Percentiles rank a stretch among this genome's conserved stretches.
These are phyloP conservation scores for Stromatinia cepivora DNA, from an alignment of 2,329 filamentous ascomycete species.

Conservation along the genomic window DNA sequence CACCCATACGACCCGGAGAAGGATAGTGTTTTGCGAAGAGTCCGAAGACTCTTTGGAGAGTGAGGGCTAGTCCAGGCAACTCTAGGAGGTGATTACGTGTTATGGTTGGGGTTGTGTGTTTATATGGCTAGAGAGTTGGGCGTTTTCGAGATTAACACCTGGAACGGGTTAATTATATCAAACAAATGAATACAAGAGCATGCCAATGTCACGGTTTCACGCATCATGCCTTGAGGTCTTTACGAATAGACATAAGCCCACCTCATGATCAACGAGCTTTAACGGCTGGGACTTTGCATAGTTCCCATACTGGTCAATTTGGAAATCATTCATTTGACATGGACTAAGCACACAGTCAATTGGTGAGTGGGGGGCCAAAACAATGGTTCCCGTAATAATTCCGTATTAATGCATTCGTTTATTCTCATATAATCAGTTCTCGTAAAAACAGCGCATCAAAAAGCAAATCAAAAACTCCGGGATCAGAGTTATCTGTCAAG, in stretches of 20 bases:
- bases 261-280: not conserved
- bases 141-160: conserved; percentile 22
- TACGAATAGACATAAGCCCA: not conserved
- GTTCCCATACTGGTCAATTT: not conserved
- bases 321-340: not conserved
- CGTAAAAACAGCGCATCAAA: not conserved
- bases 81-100: conserved; percentile 5
- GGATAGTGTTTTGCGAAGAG: conserved; percentile 91
- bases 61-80: conserved; percentile 45
- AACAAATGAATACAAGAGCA: conserved; percentile 28
- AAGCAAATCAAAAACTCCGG: conserved; percentile 28
- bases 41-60: conserved; percentile 71
- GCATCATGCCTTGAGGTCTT: not conserved
- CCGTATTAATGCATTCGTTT: conserved; percentile 16
- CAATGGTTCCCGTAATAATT: not conserved
- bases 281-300: not conserved
- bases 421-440: conserved; percentile 8
- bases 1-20: conserved; percentile 99
- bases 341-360: not conserved
- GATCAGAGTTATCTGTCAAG: conserved; percentile 30
- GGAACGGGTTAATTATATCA: conserved; percentile 18
- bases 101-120: conserved; percentile 21
- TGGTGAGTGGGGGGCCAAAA: not conserved
- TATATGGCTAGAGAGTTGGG: conserved; percentile 21
- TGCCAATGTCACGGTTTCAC: not conserved